phyloP scores from a whole-genome alignment of 805 yeast species.

The Lachancea cidri region DNA sequence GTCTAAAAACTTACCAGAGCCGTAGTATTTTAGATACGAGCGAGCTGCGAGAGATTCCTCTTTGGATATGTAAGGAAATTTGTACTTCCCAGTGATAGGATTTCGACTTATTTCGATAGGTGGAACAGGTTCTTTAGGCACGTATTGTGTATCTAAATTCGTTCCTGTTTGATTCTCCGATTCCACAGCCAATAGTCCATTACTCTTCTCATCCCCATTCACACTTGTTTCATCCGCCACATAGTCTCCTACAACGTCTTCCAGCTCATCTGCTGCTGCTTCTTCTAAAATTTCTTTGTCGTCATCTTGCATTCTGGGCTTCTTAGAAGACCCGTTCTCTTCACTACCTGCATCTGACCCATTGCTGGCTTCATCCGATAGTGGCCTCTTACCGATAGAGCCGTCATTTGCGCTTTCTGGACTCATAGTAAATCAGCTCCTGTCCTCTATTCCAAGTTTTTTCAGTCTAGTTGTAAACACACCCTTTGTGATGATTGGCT shows the following conservation, averaged over 20 bases:
- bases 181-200: not conserved
- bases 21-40: constrained; percentile 51
- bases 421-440: constrained; percentile 1
- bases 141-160: constrained; percentile 6
- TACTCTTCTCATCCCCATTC: not conserved
- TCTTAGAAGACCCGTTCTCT: constrained; percentile 4
- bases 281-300: constrained; percentile 10
- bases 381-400: constrained; percentile 4
- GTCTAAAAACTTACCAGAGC: constrained; percentile 55
- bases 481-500: not conserved
- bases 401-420: constrained; percentile 4
- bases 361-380: constrained; percentile 3
- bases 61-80: constrained; percentile 36
- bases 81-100: constrained; percentile 27
- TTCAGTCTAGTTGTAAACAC: not conserved
- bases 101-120: constrained; percentile 26
- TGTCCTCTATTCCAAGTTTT: not conserved
- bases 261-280: constrained; percentile 16
- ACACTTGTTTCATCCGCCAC: constrained; percentile 4
- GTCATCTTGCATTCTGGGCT: constrained; percentile 10
- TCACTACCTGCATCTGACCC: not conserved
- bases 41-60: constrained; percentile 44
- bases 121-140: constrained; percentile 13
- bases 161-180: not conserved
- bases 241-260: constrained; percentile 20